Evolutionary conservation across 2,329 filamentous ascomycete genomes (phyloP), one percentile per base, ranked within the genome.

Genomic region (Colletotrichum sp.): DNA sequence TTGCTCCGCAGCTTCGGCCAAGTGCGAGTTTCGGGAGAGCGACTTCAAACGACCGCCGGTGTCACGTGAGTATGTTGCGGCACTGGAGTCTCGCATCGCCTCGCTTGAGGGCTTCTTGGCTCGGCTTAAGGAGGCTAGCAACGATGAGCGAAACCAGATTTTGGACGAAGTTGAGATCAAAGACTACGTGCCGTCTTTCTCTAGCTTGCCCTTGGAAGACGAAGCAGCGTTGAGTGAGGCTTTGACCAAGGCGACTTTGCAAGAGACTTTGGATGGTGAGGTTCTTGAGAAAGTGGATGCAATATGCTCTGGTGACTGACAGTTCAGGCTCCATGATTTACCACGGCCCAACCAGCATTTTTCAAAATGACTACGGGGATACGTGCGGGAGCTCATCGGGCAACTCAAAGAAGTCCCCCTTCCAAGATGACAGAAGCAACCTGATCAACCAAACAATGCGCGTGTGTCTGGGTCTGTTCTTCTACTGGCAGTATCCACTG

Each of bases 71-170:
- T 82, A 82, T 29, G 81, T 82, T n/a, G 79, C 79, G 32, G 79
- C 65, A 4, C 77, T 82, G 0, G 81, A 82, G 29, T 79, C 82
- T 22, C 80, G 79, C 8, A 72, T 82, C 3, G 81, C 79, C 12
- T 79, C 78, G 6, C 79, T 82, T 6, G 80, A 82, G 25, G 61
- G 74, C 6, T 71, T 78, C 29, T 57, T 79, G 8, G 69, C 44
- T 9, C 52, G 66, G 65, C 77, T 87, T 84, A 32, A 87, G 79
- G 71, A 86, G 80, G 49, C 85, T 80, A 25, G 80, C 78, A 8
- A 77, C 61, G 30, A 79, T 71, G 39, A 78, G 78, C 29, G 82
- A 79, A 52, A 86, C 71, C 27, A 82, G 79, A 8, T 80, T 79
- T 34, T 82, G 79, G 30, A 83, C 84, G 67, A 85, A 77, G 39